phyloP scores from a whole-genome alignment of 371 early-diverging fungal genomes.

The Blastocladiella emersonii region DNA sequence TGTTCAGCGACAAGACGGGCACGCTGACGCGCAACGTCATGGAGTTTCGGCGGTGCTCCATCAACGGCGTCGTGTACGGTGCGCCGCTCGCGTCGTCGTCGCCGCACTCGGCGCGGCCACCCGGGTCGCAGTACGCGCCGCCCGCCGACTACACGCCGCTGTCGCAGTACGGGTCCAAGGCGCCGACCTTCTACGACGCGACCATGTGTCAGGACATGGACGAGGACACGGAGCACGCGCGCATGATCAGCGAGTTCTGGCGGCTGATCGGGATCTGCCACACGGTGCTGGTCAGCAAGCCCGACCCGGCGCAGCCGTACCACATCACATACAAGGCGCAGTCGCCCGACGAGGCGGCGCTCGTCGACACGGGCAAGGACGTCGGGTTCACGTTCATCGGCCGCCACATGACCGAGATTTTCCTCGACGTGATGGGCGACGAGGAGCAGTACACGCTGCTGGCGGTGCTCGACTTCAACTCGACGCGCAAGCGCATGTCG shows the following conservation, averaged over 20 bases:
- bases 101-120: background rate
- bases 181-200: constrained; percentile 19
- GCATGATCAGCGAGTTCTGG: constrained; percentile 53
- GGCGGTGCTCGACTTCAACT: constrained; percentile 68
- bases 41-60: constrained; percentile 64
- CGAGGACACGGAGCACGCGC: constrained; percentile 32
- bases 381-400: constrained; percentile 74
- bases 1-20: constrained; percentile 93
- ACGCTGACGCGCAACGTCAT: constrained; percentile 59
- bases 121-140: background rate
- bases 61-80: constrained; percentile 69
- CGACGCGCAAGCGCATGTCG: constrained; percentile 73
- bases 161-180: constrained; percentile 13
- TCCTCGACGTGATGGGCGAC: constrained; percentile 54
- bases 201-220: constrained; percentile 15
- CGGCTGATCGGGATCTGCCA: constrained; percentile 63
- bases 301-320: constrained; percentile 27
- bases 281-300: constrained; percentile 49
- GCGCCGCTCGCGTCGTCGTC: constrained; percentile 9
- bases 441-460: constrained; percentile 43
- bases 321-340: constrained; percentile 71
- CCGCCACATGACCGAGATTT: constrained; percentile 42
- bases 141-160: background rate
- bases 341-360: constrained; percentile 87
- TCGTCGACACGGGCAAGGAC: constrained; percentile 77